A percentile compares a stretch with the other conserved stretches of the same genome.
phyloP scores from a whole-genome alignment of 2,329 filamentous ascomycete species.

The Cladosporium sp. region DNA sequence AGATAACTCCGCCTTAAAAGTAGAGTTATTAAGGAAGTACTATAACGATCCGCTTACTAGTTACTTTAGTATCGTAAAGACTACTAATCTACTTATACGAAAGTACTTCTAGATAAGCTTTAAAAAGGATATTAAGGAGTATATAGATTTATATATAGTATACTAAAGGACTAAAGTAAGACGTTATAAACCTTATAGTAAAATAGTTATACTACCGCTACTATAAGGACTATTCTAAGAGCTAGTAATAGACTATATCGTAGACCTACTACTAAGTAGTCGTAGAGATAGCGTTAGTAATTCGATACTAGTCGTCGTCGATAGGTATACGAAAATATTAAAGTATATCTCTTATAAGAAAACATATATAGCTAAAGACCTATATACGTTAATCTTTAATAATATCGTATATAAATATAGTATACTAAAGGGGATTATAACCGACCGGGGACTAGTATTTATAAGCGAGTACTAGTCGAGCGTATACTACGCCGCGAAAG shows the following conservation, averaged over 20 bases:
- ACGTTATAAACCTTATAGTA: background rate
- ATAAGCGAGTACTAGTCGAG: conserved; percentile 13
- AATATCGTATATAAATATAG: background rate
- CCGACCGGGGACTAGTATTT: conserved; percentile 12
- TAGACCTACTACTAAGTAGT: background rate
- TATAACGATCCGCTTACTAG: background rate
- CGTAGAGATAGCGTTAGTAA: background rate
- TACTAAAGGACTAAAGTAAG: background rate
- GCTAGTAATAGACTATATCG: background rate
- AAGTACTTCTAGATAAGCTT: background rate
- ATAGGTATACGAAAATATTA: conserved; percentile 2
- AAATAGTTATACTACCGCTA: background rate
- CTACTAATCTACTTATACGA: background rate
- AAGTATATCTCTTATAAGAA: background rate
- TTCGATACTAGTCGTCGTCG: conserved; percentile 2
- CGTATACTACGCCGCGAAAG: background rate
- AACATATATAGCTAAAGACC: background rate
- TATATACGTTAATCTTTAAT: background rate
- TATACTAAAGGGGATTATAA: conserved; percentile 1
- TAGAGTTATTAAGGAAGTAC: background rate
- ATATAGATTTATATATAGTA: background rate
- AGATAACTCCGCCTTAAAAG: background rate
- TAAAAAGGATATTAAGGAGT: background rate
- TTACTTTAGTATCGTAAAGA: background rate
- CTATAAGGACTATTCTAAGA: background rate